Percentiles rank a stretch among this genome's conserved stretches.
Evolutionary conservation across 1,139 yeast genomes (phyloP).

Genomic region (Scheffersomyces lignicola): DNA sequence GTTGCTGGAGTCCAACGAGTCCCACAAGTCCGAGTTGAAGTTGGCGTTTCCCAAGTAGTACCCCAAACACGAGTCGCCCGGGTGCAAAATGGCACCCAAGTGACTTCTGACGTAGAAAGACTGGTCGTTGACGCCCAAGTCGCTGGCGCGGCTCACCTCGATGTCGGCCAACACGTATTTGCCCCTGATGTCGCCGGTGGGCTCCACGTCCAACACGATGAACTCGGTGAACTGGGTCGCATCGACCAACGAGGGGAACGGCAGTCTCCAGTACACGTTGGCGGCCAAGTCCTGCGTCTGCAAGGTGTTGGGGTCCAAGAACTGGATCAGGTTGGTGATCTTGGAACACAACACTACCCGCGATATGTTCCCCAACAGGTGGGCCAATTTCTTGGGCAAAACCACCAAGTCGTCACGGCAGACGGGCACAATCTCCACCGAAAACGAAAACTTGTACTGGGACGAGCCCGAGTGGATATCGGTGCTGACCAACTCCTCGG

Average conservation of each 20-base stretch:
- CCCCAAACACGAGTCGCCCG: conserved; percentile 95
- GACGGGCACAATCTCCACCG: conserved; percentile 94
- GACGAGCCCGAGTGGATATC: conserved; percentile 92
- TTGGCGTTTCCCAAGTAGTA: conserved; percentile 82
- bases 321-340: conserved; percentile 78
- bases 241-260: conserved; percentile 78
- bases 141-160: conserved; percentile 82
- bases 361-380: conserved; percentile 78
- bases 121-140: conserved; percentile 81
- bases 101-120: conserved; percentile 84
- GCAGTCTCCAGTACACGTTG: conserved; percentile 80
- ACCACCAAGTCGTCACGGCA: conserved; percentile 96
- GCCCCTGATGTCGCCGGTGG: conserved; percentile 82
- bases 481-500: conserved; percentile 87
- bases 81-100: conserved; percentile 89
- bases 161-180: conserved; percentile 86
- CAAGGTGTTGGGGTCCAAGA: conserved; percentile 79
- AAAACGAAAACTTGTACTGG: conserved; percentile 84
- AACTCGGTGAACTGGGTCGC: conserved; percentile 82
- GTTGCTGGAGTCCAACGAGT: conserved; percentile 58
- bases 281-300: conserved; percentile 80
- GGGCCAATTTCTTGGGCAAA: conserved; percentile 82
- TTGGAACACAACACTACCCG: conserved; percentile 85
- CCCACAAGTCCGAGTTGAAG: conserved; percentile 86
- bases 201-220: conserved; percentile 89